phyloP scores from a whole-genome alignment of 2,329 filamentous ascomycete genomes.

The Berkeleyomyces rouxiae region DNA sequence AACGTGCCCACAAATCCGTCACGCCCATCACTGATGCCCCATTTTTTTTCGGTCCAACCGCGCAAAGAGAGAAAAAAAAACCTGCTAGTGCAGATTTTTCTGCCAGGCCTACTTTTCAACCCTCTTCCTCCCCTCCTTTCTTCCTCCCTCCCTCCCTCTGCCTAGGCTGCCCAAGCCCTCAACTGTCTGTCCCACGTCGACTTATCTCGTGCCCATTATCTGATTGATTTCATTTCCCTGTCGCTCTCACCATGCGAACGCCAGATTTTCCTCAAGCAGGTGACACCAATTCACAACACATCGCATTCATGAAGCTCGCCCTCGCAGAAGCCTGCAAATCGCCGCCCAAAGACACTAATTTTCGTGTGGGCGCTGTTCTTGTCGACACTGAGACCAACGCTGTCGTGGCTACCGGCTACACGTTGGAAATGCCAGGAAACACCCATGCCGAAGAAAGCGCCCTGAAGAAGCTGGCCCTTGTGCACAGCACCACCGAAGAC shows the following conservation, averaged over 20 bases:
- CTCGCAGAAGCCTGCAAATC: slow-evolving; percentile 21
- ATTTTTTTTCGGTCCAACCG: slow-evolving; percentile 2
- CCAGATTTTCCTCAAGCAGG: not conserved
- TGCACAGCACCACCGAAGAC: slow-evolving; percentile 30
- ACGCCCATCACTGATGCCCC: not conserved
- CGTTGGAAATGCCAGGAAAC: slow-evolving; percentile 77
- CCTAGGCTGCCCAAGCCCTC: no score
- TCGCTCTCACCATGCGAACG: not conserved
- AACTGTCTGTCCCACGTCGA: not conserved
- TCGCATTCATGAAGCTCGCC: slow-evolving; percentile 3
- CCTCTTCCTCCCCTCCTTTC: not conserved
- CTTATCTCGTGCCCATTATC: not conserved
- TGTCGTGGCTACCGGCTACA: slow-evolving; percentile 70
- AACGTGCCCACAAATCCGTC: not conserved
- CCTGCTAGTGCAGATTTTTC: not conserved
- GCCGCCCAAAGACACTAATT: slow-evolving; percentile 78
- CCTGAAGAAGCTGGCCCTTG: slow-evolving; percentile 50
- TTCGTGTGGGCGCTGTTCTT: slow-evolving; percentile 84
- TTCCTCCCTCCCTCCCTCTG: not conserved
- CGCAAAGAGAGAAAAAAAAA: not conserved
- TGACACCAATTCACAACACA: not conserved
- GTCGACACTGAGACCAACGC: slow-evolving; percentile 39
- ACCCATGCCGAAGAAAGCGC: slow-evolving; percentile 95
- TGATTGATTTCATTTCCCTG: not conserved
- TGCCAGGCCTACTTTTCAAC: not conserved